Base-by-base conservation (phyloP, 1,284 basidiomycete genomes). In the Tilletia caries region DNA sequence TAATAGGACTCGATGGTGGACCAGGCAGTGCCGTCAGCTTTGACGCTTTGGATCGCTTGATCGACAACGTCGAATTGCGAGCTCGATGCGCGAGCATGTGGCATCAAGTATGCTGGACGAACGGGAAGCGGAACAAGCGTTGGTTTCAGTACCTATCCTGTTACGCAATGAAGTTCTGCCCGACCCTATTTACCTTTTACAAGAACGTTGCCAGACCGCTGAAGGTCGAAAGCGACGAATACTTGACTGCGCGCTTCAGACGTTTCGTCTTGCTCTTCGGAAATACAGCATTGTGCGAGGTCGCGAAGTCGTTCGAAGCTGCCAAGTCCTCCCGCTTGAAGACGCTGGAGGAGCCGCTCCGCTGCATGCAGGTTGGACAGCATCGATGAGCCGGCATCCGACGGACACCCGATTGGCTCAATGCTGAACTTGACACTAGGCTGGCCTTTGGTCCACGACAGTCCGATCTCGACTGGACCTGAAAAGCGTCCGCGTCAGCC, bases 381-480 rank as follows among this genome's bases (percentile, higher is more conserved):
- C 10, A 29, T 29, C 33, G 12, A 29, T 8, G 1, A 1, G 2
- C 10, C 58, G 4, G 18, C 58, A 13, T 3, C 20, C 2, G 20
- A 20, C 18, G 58, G 33, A n/a, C 20, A 20, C 13, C 29, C 58
- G 58, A 62, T 34, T 1, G 58, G 58, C 32, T 62, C 58, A 29
- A 62, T 29, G n/a, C 58, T 62, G 29, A 62, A 33, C 20, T 29
- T 25, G 20, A 62, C 58, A 13, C 27, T 34, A 6, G 58, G 58
- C 18, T n/a, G 32, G 13, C 29, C 27, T 18, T 34, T 33, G 6
- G 29, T 8, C 18, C 27, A 62, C 58, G 58, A 3, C 10, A 32
- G 34, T 3, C 58, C 58, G 33, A 62, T 25, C 58, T 62, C 58
- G 13, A 62, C 58, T 4, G 58, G 58, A 34, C 58, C 58, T 62